These are phyloP conservation scores for Cryphonectria naterciae DNA, from an alignment of 2,329 filamentous ascomycete genomes.

Conservation along the genomic window DNA sequence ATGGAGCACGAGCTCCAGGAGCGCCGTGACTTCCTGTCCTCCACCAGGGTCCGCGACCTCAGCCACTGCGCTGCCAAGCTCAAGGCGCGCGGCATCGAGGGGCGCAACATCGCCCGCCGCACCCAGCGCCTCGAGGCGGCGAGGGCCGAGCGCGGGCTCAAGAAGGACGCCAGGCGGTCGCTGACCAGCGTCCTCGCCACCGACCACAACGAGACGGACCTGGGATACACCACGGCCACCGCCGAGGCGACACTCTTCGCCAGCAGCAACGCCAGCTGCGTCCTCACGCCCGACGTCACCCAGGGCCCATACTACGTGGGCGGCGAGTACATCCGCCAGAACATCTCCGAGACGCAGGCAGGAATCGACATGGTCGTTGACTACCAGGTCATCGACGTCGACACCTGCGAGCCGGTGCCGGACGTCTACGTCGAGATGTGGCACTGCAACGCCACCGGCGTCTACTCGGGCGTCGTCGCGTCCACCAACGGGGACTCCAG, in stretches of 20 bases:
- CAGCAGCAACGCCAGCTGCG: slow-evolving; percentile 45
- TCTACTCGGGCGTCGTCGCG: slow-evolving; percentile 41
- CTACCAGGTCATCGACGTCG: slow-evolving; percentile 48
- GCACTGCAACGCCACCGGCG: slow-evolving; percentile 48
- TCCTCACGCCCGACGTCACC: slow-evolving; percentile 51
- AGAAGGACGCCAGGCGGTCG: slow-evolving; percentile 34
- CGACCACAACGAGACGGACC: slow-evolving; percentile 41
- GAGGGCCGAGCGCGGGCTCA: slow-evolving; percentile 42
- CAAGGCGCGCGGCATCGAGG: slow-evolving; percentile 50
- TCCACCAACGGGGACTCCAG: slow-evolving; percentile 43
- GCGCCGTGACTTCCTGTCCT: slow-evolving; percentile 50
- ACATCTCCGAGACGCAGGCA: slow-evolving; percentile 51
- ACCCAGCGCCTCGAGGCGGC: slow-evolving; percentile 45
- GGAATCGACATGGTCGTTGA: slow-evolving; percentile 10
- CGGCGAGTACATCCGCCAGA: slow-evolving; percentile 53
- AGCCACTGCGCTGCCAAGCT: slow-evolving; percentile 52
- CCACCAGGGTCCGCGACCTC: slow-evolving; percentile 46
- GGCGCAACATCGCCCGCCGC: slow-evolving; percentile 50
- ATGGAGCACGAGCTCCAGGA: slow-evolving; percentile 52
- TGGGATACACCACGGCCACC: slow-evolving; percentile 38
- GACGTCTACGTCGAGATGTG: slow-evolving; percentile 57
- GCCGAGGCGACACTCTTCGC: slow-evolving; percentile 39
- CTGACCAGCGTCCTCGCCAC: slow-evolving; percentile 39
- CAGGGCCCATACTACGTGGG: slow-evolving; percentile 56
- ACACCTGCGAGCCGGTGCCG: slow-evolving; percentile 56